These are phyloP conservation scores for Trichosporon asahii DNA, from an alignment of 1,284 basidiomycete species.

Conservation along the genomic window DNA sequence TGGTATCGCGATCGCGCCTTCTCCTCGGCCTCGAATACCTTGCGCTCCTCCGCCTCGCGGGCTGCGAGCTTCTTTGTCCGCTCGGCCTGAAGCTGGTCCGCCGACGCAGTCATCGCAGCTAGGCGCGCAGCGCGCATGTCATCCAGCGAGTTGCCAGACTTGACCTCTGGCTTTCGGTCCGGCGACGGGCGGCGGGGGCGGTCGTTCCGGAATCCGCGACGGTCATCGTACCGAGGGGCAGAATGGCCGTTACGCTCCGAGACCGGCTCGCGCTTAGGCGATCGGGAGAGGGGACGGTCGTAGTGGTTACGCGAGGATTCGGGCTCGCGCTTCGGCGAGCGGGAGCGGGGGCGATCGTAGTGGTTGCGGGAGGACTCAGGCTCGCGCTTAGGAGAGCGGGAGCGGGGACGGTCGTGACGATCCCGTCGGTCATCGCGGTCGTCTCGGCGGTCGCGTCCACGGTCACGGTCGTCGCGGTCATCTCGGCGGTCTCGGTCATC, in stretches of 20 bases:
- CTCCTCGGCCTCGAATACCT: constrained; percentile 36
- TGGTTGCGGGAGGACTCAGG: neutral
- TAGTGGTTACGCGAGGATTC: neutral
- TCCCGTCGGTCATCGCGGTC: neutral
- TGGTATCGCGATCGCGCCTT: constrained; percentile 40
- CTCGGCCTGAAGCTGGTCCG: constrained; percentile 56
- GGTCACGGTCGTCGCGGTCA: constrained; percentile 23
- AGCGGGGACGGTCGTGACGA: neutral
- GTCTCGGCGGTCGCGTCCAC: constrained; percentile 19
- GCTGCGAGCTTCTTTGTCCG: constrained; percentile 38
- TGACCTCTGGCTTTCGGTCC: constrained; percentile 22
- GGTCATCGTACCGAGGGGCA: constrained; percentile 21
- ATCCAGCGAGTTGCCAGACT: constrained; percentile 35
- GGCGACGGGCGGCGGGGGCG: constrained; percentile 31
- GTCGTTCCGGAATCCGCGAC: neutral
- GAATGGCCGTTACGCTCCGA: neutral
- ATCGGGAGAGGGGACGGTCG: neutral
- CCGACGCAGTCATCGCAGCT: constrained; percentile 78
- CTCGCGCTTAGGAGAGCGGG: constrained; percentile 2
- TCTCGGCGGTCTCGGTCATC: constrained; percentile 13
- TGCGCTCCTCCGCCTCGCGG: constrained; percentile 37
- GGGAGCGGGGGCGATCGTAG: neutral
- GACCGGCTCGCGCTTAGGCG: constrained; percentile 10
- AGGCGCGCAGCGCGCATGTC: constrained; percentile 74
- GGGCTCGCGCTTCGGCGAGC: constrained; percentile 9